phyloP scores from a whole-genome alignment of 2,329 filamentous ascomycete genomes.

The Triangularia verruculosa region DNA sequence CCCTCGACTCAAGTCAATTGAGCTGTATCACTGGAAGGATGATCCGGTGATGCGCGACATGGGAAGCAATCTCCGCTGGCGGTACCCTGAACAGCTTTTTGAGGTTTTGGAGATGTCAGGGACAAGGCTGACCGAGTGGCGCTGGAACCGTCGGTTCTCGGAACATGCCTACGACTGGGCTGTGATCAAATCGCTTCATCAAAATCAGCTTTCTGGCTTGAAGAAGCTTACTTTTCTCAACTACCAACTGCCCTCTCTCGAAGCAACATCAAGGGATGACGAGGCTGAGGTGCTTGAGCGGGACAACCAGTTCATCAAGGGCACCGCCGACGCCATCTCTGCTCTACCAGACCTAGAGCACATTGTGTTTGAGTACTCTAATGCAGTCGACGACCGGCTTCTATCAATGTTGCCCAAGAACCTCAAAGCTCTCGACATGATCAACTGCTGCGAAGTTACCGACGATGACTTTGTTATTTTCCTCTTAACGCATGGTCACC shows the following conservation, averaged over 20 bases:
- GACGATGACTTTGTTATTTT: conserved; percentile 65
- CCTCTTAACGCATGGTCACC: conserved; percentile 62
- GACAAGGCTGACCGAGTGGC: conserved; percentile 43
- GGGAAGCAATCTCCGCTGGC: conserved; percentile 61
- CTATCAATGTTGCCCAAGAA: conserved; percentile 65
- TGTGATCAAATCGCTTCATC: conserved; percentile 54
- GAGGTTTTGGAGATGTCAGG: conserved; percentile 52
- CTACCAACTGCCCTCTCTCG: conserved; percentile 54
- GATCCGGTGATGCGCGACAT: conserved; percentile 62
- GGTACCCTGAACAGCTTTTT: conserved; percentile 66
- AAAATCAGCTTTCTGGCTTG: conserved; percentile 54
- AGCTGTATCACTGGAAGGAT: conserved; percentile 70
- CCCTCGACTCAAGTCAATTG: conserved; percentile 65
- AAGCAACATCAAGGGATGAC: conserved; percentile 37
- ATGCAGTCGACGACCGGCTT: conserved; percentile 64
- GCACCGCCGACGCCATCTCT: conserved; percentile 47
- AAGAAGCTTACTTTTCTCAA: conserved; percentile 60
- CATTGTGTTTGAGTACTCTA: conserved; percentile 72
- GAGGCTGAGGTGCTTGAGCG: conserved; percentile 42
- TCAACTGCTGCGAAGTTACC: conserved; percentile 74
- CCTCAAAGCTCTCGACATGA: conserved; percentile 67
- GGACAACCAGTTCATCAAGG: conserved; percentile 32
- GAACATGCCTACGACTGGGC: conserved; percentile 40
- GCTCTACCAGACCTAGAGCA: conserved; percentile 61
- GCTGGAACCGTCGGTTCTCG: conserved; percentile 58